Conservation (phyloP, 352 stramenopile species). For the Phytophthora syringae region DNA sequence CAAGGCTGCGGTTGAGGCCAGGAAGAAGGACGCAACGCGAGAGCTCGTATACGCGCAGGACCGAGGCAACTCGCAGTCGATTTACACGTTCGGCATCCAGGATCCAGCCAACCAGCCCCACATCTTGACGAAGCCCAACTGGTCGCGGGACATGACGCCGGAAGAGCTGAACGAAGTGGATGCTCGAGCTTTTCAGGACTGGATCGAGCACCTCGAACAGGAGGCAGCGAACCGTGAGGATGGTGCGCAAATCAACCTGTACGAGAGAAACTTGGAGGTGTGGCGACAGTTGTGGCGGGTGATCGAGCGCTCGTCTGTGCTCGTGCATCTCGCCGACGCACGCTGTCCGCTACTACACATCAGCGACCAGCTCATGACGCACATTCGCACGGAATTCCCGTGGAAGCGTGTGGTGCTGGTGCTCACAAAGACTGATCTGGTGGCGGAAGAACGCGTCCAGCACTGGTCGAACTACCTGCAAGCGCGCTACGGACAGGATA, state of each 20-base stretch:
- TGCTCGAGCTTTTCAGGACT: constrained; percentile 59
- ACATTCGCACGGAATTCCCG: constrained; percentile 48
- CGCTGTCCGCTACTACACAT: constrained; percentile 78
- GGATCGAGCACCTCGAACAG: constrained; percentile 53
- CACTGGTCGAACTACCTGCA: constrained; percentile 94
- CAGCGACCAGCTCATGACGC: constrained; percentile 66
- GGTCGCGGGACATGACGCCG: constrained; percentile 67
- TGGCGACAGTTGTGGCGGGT: constrained; percentile 87
- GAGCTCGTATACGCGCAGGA: constrained; percentile 62
- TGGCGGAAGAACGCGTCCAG: constrained; percentile 80
- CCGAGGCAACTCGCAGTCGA: constrained; percentile 71
- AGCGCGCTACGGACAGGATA: constrained; percentile 84
- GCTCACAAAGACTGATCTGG: constrained; percentile 99
- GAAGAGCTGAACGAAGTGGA: constrained; percentile 68
- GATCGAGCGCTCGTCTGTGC: constrained; percentile 74
- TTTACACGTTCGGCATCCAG: constrained; percentile 73
- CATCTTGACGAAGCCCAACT: constrained; percentile 70
- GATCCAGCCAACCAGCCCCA: constrained; percentile 61
- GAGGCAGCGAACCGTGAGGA: constrained; percentile 20
- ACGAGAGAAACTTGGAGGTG: constrained; percentile 83
- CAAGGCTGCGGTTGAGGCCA: constrained; percentile 57
- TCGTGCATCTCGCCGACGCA: constrained; percentile 79
- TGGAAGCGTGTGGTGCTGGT: constrained; percentile 96
- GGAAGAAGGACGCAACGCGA: constrained; percentile 77
- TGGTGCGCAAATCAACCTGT: constrained; percentile 59